Base-by-base conservation (phyloP, 2,329 filamentous ascomycete species). In the Microsporum canis region DNA sequence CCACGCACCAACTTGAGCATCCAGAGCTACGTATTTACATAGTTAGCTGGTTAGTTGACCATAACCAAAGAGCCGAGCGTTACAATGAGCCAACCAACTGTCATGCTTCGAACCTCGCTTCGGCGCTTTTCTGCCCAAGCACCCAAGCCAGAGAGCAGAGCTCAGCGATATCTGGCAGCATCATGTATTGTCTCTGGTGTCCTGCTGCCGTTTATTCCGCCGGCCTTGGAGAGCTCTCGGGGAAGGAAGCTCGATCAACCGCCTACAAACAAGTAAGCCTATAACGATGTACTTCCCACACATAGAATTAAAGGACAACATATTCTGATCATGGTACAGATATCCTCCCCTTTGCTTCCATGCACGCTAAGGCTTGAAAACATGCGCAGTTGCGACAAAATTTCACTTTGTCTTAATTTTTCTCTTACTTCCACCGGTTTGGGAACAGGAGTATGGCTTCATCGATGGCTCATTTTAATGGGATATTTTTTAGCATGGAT, bases 181-280 rank as follows among this genome's bases (percentile, higher is more conserved):
- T 74, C 74, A 12, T 76, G 75, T 63, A 69, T 78, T 12, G 67
- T 73, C 45, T 74, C 75, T 1, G 75, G 73, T 1, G 75, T 78
- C 23, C 70, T 77, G 17, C 67, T 78, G 3, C 76, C 77, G 3
- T 78, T 78, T 63, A 72, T 78, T 2, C 77, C 77, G 33, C 76
- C 77, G 5, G 77, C 77, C 3, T 68, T 78, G 8, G 76, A 78
- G 63, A 77, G 76, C 62, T 76, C 74, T 38, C 71, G 74, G 38
- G 73, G 77, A 63, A 71, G 70, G 64, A 75, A 71, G 49, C 68
- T 68, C 10, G 72, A 72, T 38, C 72, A 71, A 56, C 69, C 73
- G 12, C 72, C 72, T 64, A 68, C 70, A 53, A 60, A 61, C 41
- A 59, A 60, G 64, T 65, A 58, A 38, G 33, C n/a, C 29, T 51